Percentiles rank a stretch among this genome's conserved stretches.
Evolutionary conservation across 2,329 filamentous ascomycete genomes (phyloP).

Genomic region (Parafenestella ontariensis): DNA sequence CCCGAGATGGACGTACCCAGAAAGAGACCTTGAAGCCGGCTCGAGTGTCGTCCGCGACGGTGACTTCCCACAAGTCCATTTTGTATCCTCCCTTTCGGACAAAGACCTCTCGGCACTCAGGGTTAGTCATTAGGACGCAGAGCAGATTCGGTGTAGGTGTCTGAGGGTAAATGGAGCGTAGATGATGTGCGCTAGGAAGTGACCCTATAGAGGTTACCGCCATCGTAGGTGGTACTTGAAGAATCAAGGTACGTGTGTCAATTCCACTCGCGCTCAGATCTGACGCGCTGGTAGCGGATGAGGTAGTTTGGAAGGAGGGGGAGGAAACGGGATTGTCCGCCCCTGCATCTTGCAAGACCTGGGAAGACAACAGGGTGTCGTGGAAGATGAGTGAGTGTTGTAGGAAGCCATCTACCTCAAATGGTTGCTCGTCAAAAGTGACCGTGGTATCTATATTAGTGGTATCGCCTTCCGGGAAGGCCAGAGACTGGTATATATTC

Average conservation of each 20-base stretch:
- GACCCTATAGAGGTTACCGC: slow-evolving; percentile 70
- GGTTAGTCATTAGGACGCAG: slow-evolving; percentile 77
- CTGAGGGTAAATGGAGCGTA: slow-evolving; percentile 74
- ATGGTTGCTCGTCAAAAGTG: slow-evolving; percentile 19
- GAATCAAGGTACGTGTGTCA: slow-evolving; percentile 5
- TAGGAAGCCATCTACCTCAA: slow-evolving; percentile 63
- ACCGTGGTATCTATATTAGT: slow-evolving; percentile 36
- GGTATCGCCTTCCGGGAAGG: slow-evolving; percentile 22
- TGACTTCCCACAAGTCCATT: slow-evolving; percentile 47
- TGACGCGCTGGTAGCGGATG: slow-evolving; percentile 44
- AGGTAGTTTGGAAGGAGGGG: slow-evolving; percentile 45
- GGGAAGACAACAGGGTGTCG: slow-evolving; percentile 69
- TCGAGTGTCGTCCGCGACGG: slow-evolving; percentile 82
- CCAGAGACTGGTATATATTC: slow-evolving; percentile 12
- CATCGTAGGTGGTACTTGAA: slow-evolving; percentile 28
- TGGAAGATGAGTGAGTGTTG: slow-evolving; percentile 79
- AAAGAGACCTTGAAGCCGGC: slow-evolving; percentile 83
- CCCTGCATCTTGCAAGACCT: slow-evolving; percentile 44
- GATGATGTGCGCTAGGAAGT: slow-evolving; percentile 71
- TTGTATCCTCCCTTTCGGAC: slow-evolving; percentile 68
- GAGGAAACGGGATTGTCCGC: slow-evolving; percentile 42
- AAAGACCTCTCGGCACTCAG: slow-evolving; percentile 70
- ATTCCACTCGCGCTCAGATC: slow-evolving; percentile 29
- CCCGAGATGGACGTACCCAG: slow-evolving; percentile 67
- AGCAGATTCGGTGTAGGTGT: slow-evolving; percentile 84